phyloP scores from a whole-genome alignment of 441 rosid species.

The Oxalis stricta region DNA sequence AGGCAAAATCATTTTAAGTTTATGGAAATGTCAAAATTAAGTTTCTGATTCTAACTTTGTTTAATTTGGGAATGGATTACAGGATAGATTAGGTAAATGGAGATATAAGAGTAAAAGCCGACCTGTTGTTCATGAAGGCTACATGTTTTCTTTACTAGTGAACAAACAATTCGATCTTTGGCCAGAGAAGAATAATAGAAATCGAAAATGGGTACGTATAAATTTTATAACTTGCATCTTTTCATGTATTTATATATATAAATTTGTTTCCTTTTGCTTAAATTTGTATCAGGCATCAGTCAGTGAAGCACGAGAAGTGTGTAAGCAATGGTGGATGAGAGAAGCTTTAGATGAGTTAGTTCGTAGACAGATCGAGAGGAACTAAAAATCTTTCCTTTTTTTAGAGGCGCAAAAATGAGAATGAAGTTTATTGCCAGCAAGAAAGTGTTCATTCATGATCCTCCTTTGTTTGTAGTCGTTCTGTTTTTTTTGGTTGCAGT shows the following conservation, averaged over 20 bases:
- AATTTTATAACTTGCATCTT: no score
- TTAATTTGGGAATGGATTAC: background rate
- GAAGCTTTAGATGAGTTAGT: conserved; percentile 73
- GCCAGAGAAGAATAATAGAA: conserved; percentile 66
- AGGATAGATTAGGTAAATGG: conserved; percentile 72
- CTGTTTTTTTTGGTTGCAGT: no score
- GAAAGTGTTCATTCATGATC: no score
- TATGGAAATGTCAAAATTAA: background rate
- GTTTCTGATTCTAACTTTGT: background rate
- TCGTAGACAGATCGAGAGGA: no score
- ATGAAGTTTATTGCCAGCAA: no score
- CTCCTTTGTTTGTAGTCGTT: no score
- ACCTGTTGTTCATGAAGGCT: conserved; percentile 75
- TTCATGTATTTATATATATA: background rate
- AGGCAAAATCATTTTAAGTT: background rate
- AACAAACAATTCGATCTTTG: conserved; percentile 72
- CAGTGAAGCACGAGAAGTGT: conserved; percentile 60
- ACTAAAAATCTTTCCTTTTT: no score
- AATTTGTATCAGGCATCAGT: conserved; percentile 34
- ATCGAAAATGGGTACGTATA: conserved; percentile 60
- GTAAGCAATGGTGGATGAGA: conserved; percentile 95
- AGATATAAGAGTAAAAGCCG: conserved; percentile 72
- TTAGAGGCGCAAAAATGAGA: no score
- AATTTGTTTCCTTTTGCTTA: background rate
- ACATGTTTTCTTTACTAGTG: conserved; percentile 85